These are phyloP conservation scores for Penicillium concentricum DNA, from an alignment of 2,329 filamentous ascomycete genomes.

Conservation along the genomic window DNA sequence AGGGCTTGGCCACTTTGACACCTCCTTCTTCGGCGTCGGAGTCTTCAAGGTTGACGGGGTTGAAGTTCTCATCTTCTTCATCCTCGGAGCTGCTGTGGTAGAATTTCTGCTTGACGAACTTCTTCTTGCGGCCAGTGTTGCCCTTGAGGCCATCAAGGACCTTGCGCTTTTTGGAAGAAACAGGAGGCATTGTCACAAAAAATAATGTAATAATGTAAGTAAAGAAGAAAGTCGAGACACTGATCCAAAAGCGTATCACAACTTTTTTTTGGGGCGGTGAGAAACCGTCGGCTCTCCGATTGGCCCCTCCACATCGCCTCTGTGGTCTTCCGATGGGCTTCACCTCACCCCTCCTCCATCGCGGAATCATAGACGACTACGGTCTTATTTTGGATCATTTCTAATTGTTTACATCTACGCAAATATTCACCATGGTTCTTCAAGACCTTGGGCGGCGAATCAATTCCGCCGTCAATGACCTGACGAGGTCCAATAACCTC, in stretches of 20 bases:
- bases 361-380: neutral
- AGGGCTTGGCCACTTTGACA: conserved; percentile 15
- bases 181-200: conserved; percentile 39
- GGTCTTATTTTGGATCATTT: neutral
- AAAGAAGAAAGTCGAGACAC: conserved; percentile 2
- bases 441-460: conserved; percentile 98
- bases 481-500: conserved; percentile 87
- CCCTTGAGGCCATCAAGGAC: conserved; percentile 59
- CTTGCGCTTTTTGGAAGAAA: conserved; percentile 54
- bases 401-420: conserved; percentile 9
- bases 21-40: conserved; percentile 41
- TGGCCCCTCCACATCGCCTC: conserved; percentile 34
- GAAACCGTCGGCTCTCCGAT: conserved; percentile 29
- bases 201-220: conserved; percentile 8
- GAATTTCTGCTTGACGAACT: conserved; percentile 61
- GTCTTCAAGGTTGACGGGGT: conserved; percentile 51
- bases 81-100: conserved; percentile 65
- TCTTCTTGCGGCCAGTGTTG: conserved; percentile 52
- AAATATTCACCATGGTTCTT: conserved; percentile 73
- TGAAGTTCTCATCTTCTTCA: conserved; percentile 52
- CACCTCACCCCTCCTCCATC: conserved; percentile 22
- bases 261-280: conserved; percentile 36
- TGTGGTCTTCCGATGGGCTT: conserved; percentile 21
- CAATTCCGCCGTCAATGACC: conserved; percentile 90
- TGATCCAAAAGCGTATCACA: conserved; percentile 15